These are phyloP conservation scores for Saprolegnia parasitica DNA, from an alignment of 352 stramenopile species.

Conservation along the genomic window DNA sequence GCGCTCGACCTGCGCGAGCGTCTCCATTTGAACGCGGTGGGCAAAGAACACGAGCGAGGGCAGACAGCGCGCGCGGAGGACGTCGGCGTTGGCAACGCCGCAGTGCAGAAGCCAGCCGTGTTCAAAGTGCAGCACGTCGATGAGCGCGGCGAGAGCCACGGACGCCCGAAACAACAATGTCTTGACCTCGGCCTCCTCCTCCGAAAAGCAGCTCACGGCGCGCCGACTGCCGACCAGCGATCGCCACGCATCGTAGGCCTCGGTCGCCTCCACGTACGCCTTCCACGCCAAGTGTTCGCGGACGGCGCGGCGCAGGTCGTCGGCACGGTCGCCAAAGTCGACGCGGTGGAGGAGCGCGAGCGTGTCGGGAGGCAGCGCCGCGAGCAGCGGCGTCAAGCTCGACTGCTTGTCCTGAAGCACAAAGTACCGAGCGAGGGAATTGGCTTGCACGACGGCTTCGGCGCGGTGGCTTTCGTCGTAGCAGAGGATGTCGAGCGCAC, in stretches of 20 bases:
- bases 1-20: constrained; percentile 60
- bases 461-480: constrained; percentile 65
- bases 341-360: constrained; percentile 49
- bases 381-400: constrained; percentile 52
- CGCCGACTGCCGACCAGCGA: constrained; percentile 41
- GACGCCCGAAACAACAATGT: constrained; percentile 76
- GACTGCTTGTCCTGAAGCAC: constrained; percentile 63
- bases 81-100: constrained; percentile 36
- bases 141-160: constrained; percentile 40
- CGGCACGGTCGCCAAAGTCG: constrained; percentile 42
- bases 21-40: constrained; percentile 75
- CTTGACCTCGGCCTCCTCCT: constrained; percentile 71
- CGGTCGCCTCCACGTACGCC: constrained; percentile 56
- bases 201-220: constrained; percentile 46
- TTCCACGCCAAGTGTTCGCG: constrained; percentile 71
- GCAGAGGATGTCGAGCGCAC: constrained; percentile 62
- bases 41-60: constrained; percentile 65
- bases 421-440: constrained; percentile 64
- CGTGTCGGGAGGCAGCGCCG: constrained; percentile 63
- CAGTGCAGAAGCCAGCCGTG: constrained; percentile 66
- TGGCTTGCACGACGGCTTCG: constrained; percentile 53
- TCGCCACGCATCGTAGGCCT: constrained; percentile 68
- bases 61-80: constrained; percentile 50
- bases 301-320: constrained; percentile 51
- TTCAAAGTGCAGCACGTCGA: constrained; percentile 78